Percentiles rank a stretch among this genome's conserved stretches.
These are phyloP conservation scores for Datisca glomerata DNA, from an alignment of 306 rosid species.

Conservation along the genomic window DNA sequence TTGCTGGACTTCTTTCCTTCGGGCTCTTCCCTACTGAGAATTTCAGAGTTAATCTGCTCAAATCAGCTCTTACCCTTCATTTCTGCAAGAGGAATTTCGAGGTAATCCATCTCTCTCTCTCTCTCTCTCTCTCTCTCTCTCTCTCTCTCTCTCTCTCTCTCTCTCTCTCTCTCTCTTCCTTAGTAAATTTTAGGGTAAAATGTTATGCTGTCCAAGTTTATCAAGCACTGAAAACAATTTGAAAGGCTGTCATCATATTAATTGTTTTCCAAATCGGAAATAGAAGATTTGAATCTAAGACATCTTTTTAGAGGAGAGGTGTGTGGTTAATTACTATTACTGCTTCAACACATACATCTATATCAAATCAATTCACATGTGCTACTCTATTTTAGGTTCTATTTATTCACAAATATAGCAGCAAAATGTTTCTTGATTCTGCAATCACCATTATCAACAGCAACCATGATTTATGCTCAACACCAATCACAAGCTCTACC, in stretches of 20 bases:
- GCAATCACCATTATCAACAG: slow-evolving; percentile 25
- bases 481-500: slow-evolving; percentile 24
- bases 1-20: slow-evolving; percentile 29
- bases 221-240: no score
- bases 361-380: no score
- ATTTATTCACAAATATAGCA: slow-evolving; percentile 59
- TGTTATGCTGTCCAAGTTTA: no score
- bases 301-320: no score
- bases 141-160: no score
- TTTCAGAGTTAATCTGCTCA: slow-evolving; percentile 29
- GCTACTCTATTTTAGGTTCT: slow-evolving; percentile 29
- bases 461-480: slow-evolving; percentile 42
- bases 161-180: no score
- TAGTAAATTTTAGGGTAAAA: no score
- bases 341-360: no score
- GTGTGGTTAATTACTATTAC: no score
- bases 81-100: slow-evolving; percentile 53
- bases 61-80: slow-evolving; percentile 37
- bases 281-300: no score
- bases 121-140: not conserved
- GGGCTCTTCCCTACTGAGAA: slow-evolving; percentile 18
- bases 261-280: no score
- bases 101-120: slow-evolving; percentile 20
- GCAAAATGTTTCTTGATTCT: slow-evolving; percentile 35
- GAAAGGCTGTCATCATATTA: no score